Base-by-base conservation (phyloP, 2,329 filamentous ascomycete species). In the Phoma sp. region DNA sequence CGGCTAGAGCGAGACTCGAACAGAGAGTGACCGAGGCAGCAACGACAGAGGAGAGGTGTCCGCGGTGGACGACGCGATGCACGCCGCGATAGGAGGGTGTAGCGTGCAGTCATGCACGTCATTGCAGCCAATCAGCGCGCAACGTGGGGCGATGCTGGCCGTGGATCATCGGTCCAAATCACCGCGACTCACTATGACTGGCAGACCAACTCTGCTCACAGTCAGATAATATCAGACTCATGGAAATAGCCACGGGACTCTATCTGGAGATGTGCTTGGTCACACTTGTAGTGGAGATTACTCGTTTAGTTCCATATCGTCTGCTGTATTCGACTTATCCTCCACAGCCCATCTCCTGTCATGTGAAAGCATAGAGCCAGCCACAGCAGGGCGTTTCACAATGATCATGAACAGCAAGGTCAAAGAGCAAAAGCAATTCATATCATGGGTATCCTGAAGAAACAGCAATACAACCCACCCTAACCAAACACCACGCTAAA, bases 51-150 rank as follows among this genome's bases (percentile, higher is more conserved):
- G 42, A 25, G 53, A 55, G 43, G 53, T 52, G 57, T 56, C n/a
- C 46, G 38, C 47, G 34, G 48, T 58, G 34, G 49, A 61, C 43
- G 57, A 55, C 46, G 60, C 56, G 49, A 64, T 58, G 58, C 52
- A 51, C 48, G 26, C 54, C 50, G 65, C 52, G 55, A 65, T 64
- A 61, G 64, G 56, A 46, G 61, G 12, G 29, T 34, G 18, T 39
- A 50, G 36, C 34, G 33, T 50, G 52, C 59, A 58, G 53, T 62
- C 56, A 59, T 57, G 57, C 59, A 59, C 64, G 59, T 61, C 60
- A 61, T 61, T 33, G 33, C 46, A 51, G 53, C 63, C 67, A 72
- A 72, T 72, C 64, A 60, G 53, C 53, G 51, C 42, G 45, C 53
- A 68, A 66, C 62, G 61, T 64, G 66, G 61, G 57, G 62, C 49